Conservation (phyloP, 768 basidiomycete species). For the Kwoniella dejecticola region DNA sequence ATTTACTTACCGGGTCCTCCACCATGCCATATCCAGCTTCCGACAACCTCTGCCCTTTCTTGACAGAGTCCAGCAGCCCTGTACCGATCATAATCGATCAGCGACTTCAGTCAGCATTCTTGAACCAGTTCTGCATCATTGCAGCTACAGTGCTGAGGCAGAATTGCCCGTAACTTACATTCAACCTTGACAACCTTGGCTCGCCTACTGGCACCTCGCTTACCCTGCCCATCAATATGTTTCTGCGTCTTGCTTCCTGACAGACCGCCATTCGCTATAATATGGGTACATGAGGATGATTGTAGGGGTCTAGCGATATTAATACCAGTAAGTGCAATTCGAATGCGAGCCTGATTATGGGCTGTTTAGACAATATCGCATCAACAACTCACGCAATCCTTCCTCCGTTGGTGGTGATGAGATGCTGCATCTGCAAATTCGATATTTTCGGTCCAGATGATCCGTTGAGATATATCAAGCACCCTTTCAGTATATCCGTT, state of each 20-base stretch:
- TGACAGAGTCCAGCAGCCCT: conserved; percentile 47
- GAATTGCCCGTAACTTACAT: conserved; percentile 28
- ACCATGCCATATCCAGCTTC: conserved; percentile 47
- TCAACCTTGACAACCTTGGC: conserved; percentile 46
- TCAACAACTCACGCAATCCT: conserved; percentile 33
- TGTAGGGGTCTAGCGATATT: conserved; percentile 31
- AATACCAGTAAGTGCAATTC: no score
- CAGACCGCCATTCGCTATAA: conserved; percentile 43
- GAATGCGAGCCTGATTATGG: no score
- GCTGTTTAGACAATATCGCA: no score
- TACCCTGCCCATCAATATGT: conserved; percentile 46
- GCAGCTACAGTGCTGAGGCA: no score
- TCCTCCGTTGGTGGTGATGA: conserved; percentile 47
- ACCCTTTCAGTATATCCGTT: conserved; percentile 34
- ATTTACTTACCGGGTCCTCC: conserved; percentile 42
- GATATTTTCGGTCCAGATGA: conserved; percentile 45
- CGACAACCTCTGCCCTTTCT: conserved; percentile 34
- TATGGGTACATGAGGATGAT: conserved; percentile 44
- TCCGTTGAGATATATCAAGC: conserved; percentile 49
- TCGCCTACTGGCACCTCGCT: conserved; percentile 34
- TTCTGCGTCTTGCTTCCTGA: conserved; percentile 50
- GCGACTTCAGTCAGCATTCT: not conserved
- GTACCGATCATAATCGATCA: not conserved
- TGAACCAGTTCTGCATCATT: no score
- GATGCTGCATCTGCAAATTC: conserved; percentile 46